phyloP scores from a whole-genome alignment of 768 basidiomycete genomes.

The Tylopilus vinaceipallidus region DNA sequence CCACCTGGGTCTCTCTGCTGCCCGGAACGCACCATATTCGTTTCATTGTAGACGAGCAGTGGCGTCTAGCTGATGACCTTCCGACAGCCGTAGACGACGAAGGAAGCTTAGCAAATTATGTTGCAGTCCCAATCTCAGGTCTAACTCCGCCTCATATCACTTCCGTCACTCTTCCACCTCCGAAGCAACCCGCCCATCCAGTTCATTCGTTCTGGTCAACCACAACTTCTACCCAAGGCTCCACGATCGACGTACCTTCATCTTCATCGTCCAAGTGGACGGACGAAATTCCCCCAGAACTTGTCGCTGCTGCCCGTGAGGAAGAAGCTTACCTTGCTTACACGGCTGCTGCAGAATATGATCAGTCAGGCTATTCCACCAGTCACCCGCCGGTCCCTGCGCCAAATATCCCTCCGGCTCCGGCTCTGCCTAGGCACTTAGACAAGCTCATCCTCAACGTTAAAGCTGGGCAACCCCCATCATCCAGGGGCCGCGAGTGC shows the following conservation, averaged over 20 bases:
- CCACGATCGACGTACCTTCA: conserved; percentile 27
- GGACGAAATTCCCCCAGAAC: conserved; percentile 68
- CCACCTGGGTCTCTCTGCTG: conserved; percentile 50
- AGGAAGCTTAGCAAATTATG: conserved; percentile 92
- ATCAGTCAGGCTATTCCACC: conserved; percentile 36
- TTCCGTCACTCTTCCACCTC: conserved; percentile 34
- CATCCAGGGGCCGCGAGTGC: conserved; percentile 32
- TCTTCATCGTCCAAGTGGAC: conserved; percentile 59
- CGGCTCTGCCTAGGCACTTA: conserved; percentile 83
- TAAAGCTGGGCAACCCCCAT: conserved; percentile 34
- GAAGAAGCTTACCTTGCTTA: conserved; percentile 73
- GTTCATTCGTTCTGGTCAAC: conserved; percentile 46
- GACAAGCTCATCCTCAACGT: conserved; percentile 91
- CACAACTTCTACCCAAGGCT: conserved; percentile 33
- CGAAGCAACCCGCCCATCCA: conserved; percentile 26
- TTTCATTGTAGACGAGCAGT: conserved; percentile 90
- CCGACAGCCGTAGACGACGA: conserved; percentile 92
- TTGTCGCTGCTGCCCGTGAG: conserved; percentile 75
- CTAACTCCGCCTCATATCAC: conserved; percentile 33
- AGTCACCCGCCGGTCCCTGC: conserved; percentile 46
- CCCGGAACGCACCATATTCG: conserved; percentile 94
- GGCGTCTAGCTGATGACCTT: conserved; percentile 75
- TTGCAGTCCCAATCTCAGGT: conserved; percentile 47
- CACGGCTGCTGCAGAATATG: conserved; percentile 31
- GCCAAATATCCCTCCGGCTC: conserved; percentile 85